Conservation (phyloP, 169 alveolate genomes). For the Plasmodium inui region DNA sequence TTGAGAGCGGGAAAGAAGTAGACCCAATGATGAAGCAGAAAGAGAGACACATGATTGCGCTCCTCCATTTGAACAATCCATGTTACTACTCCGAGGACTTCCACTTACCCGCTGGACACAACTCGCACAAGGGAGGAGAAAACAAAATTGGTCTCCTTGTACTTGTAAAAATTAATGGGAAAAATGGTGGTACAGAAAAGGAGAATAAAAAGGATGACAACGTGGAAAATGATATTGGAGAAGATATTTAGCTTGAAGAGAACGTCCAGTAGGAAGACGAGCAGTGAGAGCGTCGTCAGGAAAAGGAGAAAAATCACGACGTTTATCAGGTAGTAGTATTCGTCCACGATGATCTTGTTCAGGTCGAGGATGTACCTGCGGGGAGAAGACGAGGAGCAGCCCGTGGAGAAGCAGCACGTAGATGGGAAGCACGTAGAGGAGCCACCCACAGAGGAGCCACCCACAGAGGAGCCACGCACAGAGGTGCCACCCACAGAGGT, state of each 20-base stretch:
- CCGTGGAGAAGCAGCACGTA: neutral
- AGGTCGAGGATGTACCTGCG: constrained; percentile 55
- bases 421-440: neutral
- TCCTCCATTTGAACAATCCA: neutral
- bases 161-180: constrained; percentile 61
- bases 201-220: constrained; percentile 12
- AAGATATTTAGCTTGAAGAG: constrained; percentile 69
- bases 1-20: constrained; percentile 17
- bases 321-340: constrained; percentile 58
- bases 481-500: too few relatives aligned
- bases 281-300: constrained; percentile 64
- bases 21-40: neutral
- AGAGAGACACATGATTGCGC: too few relatives aligned
- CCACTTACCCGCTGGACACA: constrained; percentile 43
- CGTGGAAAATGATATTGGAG: constrained; percentile 30
- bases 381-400: neutral
- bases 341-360: constrained; percentile 69
- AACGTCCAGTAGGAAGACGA: constrained; percentile 78
- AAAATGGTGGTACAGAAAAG: constrained; percentile 34
- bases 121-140: constrained; percentile 77
- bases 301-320: constrained; percentile 36
- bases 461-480: neutral
- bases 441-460: neutral
- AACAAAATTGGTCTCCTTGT: constrained; percentile 77
- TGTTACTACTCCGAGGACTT: neutral